Base-by-base conservation (phyloP, 2,329 filamentous ascomycete species). In the Fonsecaea pugnacius region DNA sequence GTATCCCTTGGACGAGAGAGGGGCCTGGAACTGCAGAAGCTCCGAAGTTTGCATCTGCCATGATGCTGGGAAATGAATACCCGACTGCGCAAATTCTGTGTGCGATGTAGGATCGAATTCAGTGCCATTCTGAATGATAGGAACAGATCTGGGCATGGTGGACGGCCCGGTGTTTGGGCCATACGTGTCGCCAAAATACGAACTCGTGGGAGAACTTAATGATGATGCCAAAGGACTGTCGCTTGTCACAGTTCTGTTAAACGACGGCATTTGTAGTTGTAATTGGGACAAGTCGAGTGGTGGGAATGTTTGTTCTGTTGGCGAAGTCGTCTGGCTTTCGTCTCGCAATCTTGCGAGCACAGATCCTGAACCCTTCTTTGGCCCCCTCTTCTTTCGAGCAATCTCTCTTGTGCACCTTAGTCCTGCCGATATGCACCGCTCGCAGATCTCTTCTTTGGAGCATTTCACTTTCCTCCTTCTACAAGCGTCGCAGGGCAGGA, bases 321-420 rank as follows among this genome's bases (percentile, higher is more conserved):
- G 38, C 24, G 65, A 52, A 6, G 52, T 53, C 12, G 68, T 59
- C 18, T 65, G 65, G 35, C 55, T 63, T 55, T 71, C 70, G 61
- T 70, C 70, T 38, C 70, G 63, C 55, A 71, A 62, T 61, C 68
- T 70, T 33, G 70, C 69, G 43, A 71, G 70, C 30, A 71, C 69
- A 7, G 69, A 70, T n/a, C 70, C 70, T 48, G 70, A 70, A 33
- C 70, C 70, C 54, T 70, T 71, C 64, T 71, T 71, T 18, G 70
- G 70, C 27, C 70, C 69, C 63, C 69, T 63, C 58, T 70, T 71
- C 63, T 70, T 70, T 40, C 70, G 65, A 24, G 62, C 64, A 62
- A 70, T 70, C 18, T 70, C 69, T 36, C 70, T 65, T 59, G 69
- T 70, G 53, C 69, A 71, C 48, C 56, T 65, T 43, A 71, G 33